Evolutionary conservation across 345 rosid species (phyloP).

Genomic region (Brassica carinata): DNA sequence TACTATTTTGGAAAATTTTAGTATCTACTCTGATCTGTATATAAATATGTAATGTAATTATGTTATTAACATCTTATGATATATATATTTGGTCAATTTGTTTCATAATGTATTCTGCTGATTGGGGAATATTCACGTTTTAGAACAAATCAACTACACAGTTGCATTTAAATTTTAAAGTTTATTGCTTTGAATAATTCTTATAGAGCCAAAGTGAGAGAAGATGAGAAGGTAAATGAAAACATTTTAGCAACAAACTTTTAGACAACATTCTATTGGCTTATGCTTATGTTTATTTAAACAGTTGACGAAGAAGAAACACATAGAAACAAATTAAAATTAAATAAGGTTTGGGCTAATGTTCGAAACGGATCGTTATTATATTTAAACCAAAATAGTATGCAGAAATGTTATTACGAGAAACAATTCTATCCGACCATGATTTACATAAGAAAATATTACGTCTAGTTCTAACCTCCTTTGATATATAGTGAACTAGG

Average conservation of each 20-base stretch:
- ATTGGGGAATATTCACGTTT: background rate
- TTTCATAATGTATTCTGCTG: too few relatives aligned
- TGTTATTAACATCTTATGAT: too few relatives aligned
- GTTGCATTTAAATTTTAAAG: background rate
- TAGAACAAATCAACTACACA: slow-evolving; percentile 13
- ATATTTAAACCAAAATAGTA: too few relatives aligned
- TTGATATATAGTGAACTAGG: background rate
- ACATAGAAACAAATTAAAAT: background rate
- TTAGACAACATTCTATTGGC: background rate
- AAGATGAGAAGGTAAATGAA: background rate
- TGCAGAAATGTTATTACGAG: background rate
- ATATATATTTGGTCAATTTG: too few relatives aligned
- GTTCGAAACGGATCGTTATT: too few relatives aligned
- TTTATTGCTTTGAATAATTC: too few relatives aligned
- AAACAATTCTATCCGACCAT: background rate
- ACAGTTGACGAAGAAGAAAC: slow-evolving; percentile 18
- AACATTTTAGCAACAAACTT: slow-evolving; percentile 24
- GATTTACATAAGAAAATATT: background rate
- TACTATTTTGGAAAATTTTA: too few relatives aligned
- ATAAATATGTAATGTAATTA: too few relatives aligned
- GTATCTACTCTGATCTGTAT: too few relatives aligned
- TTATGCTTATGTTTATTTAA: background rate
- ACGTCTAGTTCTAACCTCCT: background rate
- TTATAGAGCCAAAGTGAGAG: background rate
- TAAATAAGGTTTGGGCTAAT: background rate